These are phyloP conservation scores for Millerozyma acaciae DNA, from an alignment of 805 yeast species.

Conservation along the genomic window DNA sequence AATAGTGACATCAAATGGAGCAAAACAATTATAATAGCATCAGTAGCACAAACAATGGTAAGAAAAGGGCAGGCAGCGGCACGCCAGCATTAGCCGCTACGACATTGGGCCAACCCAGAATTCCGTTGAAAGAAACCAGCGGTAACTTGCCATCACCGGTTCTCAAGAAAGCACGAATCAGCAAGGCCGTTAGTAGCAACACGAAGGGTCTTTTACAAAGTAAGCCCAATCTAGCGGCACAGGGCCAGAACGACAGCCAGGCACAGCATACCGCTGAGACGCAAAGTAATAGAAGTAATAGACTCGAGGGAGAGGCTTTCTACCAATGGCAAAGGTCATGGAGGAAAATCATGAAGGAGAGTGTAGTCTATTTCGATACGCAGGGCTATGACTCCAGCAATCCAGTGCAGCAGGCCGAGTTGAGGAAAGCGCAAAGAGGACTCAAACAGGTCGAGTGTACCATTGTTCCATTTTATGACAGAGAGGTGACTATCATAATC, in stretches of 20 bases:
- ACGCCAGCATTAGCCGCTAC: conserved; percentile 2
- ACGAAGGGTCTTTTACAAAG: conserved; percentile 1
- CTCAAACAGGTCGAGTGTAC: conserved; percentile 48
- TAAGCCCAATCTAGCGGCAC: conserved; percentile 6
- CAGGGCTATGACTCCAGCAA: conserved; percentile 39
- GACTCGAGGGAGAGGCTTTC: conserved; percentile 45
- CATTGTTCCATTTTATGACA: conserved; percentile 44
- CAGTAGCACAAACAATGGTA: background rate
- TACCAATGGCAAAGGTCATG: conserved; percentile 63
- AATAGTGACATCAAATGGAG: too few species aligned
- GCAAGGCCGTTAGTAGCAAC: conserved; percentile 1
- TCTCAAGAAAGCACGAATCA: conserved; percentile 27
- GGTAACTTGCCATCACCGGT: conserved; percentile 37
- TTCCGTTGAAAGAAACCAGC: conserved; percentile 39
- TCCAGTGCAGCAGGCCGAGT: conserved; percentile 32
- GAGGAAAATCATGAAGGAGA: conserved; percentile 56
- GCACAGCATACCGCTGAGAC: conserved; percentile 1
- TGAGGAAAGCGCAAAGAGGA: conserved; percentile 40
- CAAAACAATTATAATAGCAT: conserved; percentile 1
- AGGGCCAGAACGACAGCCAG: background rate
- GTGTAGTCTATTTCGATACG: conserved; percentile 61
- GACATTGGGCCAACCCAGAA: conserved; percentile 13
- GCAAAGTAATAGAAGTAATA: conserved; percentile 11
- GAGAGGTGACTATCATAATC: conserved; percentile 71
- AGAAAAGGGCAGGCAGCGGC: background rate